These are phyloP conservation scores for Peziza echinospora DNA, from an alignment of 495 filamentous ascomycete genomes.

Conservation along the genomic window DNA sequence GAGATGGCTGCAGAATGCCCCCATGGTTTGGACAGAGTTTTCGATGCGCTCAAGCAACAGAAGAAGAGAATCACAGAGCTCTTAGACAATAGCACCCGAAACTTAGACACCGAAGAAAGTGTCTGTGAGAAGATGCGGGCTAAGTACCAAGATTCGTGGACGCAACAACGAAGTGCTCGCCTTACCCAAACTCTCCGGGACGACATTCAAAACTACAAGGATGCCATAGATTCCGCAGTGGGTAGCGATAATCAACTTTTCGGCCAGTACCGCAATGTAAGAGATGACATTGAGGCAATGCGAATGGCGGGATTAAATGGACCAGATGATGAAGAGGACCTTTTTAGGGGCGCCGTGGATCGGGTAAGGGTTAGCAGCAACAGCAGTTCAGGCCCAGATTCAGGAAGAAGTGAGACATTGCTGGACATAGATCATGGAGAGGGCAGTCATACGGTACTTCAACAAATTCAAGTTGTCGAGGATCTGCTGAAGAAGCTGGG, in stretches of 20 bases:
- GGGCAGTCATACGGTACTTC: conserved; percentile 51
- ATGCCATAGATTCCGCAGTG: conserved; percentile 72
- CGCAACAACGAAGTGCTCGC: conserved; percentile 78
- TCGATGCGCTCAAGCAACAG: conserved; percentile 54
- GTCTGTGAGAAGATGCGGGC: conserved; percentile 98
- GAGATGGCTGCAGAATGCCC: conserved; percentile 69
- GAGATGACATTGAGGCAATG: conserved; percentile 89
- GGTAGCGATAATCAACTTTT: conserved; percentile 74
- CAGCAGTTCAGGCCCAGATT: conserved; percentile 33
- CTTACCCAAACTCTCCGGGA: conserved; percentile 69
- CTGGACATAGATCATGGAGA: conserved; percentile 84
- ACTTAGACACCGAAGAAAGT: conserved; percentile 86
- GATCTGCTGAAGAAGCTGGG: conserved; percentile 80
- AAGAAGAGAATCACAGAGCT: conserved; percentile 49
- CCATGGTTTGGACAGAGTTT: conserved; percentile 40
- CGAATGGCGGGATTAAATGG: conserved; percentile 67
- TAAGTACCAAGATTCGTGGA: conserved; percentile 92
- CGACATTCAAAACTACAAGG: conserved; percentile 67
- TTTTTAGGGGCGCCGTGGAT: conserved; percentile 62
- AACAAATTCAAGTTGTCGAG: conserved; percentile 77
- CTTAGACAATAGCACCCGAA: conserved; percentile 60
- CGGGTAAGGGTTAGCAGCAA: conserved; percentile 36
- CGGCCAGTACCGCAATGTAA: conserved; percentile 59
- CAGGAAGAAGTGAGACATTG: conserved; percentile 46
- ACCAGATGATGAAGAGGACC: conserved; percentile 47